Evolutionary conservation across 768 basidiomycete genomes (phyloP).

Genomic region (Tylopilus rubrobrunneus): DNA sequence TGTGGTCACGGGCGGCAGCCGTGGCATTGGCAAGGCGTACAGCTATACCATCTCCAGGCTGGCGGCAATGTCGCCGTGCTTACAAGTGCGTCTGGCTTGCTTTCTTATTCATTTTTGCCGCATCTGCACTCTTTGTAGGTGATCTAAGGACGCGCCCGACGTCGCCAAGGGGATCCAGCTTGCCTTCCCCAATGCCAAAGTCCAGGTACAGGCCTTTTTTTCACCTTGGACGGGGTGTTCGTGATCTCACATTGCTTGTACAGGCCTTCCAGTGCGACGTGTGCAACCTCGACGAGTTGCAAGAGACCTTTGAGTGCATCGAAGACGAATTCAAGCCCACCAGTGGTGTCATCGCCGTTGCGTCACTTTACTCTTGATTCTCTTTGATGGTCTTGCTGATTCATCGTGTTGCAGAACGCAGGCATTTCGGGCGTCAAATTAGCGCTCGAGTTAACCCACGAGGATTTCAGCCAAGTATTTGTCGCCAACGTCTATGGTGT

Average conservation of each 20-base stretch:
- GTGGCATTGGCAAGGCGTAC: slow-evolving; percentile 58
- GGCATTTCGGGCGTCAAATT: slow-evolving; percentile 62
- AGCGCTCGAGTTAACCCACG: slow-evolving; percentile 49
- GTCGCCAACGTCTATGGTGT: slow-evolving; percentile 64
- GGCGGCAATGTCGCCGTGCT: slow-evolving; percentile 58
- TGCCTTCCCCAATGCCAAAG: slow-evolving; percentile 43
- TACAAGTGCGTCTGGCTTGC: no score
- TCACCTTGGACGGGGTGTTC: no score
- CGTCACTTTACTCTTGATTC: not conserved
- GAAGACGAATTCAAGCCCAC: slow-evolving; percentile 40
- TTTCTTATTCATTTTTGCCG: not conserved
- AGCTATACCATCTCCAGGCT: slow-evolving; percentile 50
- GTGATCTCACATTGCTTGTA: not conserved
- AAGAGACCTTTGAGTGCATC: slow-evolving; percentile 44
- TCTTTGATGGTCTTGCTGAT: no score
- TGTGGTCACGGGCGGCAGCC: slow-evolving; percentile 60
- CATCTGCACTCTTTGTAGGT: slow-evolving; percentile 27
- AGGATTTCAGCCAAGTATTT: slow-evolving; percentile 50
- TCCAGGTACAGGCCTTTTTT: slow-evolving; percentile 15
- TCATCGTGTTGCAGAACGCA: slow-evolving; percentile 43
- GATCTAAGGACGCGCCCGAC: slow-evolving; percentile 43
- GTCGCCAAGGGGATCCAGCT: slow-evolving; percentile 46
- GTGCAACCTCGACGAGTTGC: slow-evolving; percentile 41
- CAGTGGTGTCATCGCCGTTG: slow-evolving; percentile 54
- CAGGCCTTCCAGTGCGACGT: slow-evolving; percentile 68